Conservation (phyloP, 495 filamentous ascomycete species). For the Ramalina intermedia region DNA sequence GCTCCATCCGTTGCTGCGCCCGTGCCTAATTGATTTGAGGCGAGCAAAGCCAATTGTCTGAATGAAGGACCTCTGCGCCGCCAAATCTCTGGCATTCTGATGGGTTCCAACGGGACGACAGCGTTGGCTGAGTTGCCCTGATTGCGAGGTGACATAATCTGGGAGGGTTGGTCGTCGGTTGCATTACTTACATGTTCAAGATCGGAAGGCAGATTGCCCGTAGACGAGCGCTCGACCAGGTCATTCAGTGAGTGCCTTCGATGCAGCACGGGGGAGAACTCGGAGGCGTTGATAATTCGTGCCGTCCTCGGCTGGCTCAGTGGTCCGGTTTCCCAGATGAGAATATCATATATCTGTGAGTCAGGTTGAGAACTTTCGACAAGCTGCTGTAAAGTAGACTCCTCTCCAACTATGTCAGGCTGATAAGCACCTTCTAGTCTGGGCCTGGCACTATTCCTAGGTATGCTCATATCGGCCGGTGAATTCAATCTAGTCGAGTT, state of each 20-base stretch:
- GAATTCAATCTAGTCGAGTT: too few relatives aligned
- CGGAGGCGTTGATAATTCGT: slow-evolving; percentile 1
- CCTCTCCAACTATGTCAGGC: background rate
- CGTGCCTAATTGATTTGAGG: background rate
- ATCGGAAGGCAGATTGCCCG: background rate
- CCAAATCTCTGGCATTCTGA: background rate
- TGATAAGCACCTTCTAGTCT: background rate
- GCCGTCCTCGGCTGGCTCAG: background rate
- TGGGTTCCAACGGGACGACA: background rate
- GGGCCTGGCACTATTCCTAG: too few relatives aligned
- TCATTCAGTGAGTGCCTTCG: slow-evolving; percentile 7
- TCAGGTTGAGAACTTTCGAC: slow-evolving; percentile 4
- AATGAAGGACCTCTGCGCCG: slow-evolving; percentile 7
- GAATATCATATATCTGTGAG: slow-evolving; percentile 2
- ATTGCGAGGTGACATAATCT: background rate
- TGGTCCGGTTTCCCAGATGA: slow-evolving; percentile 4
- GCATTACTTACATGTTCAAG: background rate
- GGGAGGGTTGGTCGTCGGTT: background rate
- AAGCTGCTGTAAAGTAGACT: slow-evolving; percentile 1
- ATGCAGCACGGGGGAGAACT: background rate
- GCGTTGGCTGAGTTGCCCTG: background rate
- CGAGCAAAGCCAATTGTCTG: background rate
- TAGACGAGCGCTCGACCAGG: background rate
- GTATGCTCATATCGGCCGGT: too few relatives aligned
- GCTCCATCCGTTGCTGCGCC: background rate